Percentiles rank a stretch among this genome's conserved stretches.
Evolutionary conservation across 2,329 filamentous ascomycete species (phyloP).

Genomic region (Sporothrix brunneoviolacea): DNA sequence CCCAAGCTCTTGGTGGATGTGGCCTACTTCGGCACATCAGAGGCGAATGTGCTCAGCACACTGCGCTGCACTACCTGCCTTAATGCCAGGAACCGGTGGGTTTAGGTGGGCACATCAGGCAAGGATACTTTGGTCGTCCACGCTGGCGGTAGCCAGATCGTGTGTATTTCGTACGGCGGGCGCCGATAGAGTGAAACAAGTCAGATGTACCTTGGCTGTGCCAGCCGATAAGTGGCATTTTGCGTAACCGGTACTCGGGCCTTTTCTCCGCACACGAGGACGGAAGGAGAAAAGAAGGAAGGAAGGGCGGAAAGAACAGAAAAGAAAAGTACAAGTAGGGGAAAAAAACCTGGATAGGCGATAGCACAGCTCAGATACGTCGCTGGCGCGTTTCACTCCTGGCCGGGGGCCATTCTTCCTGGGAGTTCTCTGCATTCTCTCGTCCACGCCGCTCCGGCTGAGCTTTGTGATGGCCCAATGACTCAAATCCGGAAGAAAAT

Average conservation of each 20-base stretch:
- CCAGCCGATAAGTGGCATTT: background rate
- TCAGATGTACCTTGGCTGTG: background rate
- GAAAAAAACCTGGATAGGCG: background rate
- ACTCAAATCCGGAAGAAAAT: no score
- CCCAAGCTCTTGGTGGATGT: no score
- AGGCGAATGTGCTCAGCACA: no score
- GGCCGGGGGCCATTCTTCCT: no score
- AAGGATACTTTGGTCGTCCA: background rate
- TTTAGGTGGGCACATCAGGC: conserved; percentile 1
- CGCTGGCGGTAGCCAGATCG: conserved; percentile 1
- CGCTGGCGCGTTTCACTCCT: background rate
- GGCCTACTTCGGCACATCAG: no score
- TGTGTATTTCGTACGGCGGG: no score
- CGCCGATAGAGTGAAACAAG: conserved; percentile 5
- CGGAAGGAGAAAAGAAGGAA: background rate
- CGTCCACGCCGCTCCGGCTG: background rate
- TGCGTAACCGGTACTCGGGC: conserved; percentile 9
- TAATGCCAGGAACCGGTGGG: background rate
- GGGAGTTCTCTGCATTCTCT: background rate
- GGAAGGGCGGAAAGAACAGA: background rate
- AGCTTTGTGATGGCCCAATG: background rate
- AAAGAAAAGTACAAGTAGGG: background rate
- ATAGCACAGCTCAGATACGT: background rate
- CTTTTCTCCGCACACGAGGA: background rate
- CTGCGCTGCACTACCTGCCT: background rate